Base-by-base conservation (phyloP, 257 asterid genomes). In the Jasminum sambac region DNA sequence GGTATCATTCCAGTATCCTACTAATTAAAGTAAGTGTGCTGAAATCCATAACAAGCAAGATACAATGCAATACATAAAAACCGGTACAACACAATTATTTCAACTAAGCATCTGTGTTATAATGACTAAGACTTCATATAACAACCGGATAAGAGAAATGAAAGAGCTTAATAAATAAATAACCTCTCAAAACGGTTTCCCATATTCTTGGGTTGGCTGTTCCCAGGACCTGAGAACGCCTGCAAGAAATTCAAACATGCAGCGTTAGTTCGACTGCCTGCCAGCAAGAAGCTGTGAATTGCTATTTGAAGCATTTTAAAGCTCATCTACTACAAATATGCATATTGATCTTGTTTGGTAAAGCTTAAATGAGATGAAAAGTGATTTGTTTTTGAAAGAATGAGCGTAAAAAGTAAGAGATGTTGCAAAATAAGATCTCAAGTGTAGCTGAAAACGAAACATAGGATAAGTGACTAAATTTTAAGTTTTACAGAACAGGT, bases 221-320 rank as follows among this genome's bases (percentile, higher is more conserved):
- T 87, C 95, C 95, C 91, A 87, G 41, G 73, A 72, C 80, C 91
- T 82, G 79, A 87, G 71, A 60, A 82, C 79, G 79, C 96, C 96
- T 89, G 59, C 83, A 76, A 52, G 21, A 59, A 70, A 69, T 57
- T 30, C 34, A 60, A 43, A 73, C 17, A 69, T 61, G 67, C 30
- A 43, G 19, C 61, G 62, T 42, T 24, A 64, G 55, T 57, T 41
- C 37, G 12, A 21, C 55, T 63, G 68, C 60, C 26, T 42, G 64
- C 26, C 38, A 71, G 64, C 37, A 63, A 26, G 39, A 19, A 48
- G 66, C 55, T 63, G 19, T 23, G 21, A 65, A 25, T 5, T 67
- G 12, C 26, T 16, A 2, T 1, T n/a, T 17, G 43, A 37, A 8
- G 36, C 37, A 63, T 46, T 14, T 46, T 46, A 16, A 14, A 46